Base-by-base conservation (phyloP, 2,329 filamentous ascomycete genomes). In the Keithomyces neogunnii region DNA sequence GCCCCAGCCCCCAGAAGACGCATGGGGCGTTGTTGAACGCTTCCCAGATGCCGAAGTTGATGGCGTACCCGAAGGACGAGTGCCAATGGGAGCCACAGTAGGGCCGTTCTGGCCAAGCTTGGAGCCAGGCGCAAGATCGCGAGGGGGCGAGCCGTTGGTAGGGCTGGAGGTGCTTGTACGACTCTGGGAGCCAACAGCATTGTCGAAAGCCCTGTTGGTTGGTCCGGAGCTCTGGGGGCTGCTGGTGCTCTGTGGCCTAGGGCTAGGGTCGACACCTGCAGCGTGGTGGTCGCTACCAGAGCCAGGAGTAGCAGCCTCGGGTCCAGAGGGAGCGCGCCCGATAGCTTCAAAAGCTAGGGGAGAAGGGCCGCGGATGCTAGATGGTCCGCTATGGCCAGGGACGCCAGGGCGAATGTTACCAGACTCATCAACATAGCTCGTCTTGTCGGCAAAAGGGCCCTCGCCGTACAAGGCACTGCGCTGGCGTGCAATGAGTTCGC, bases 401-500 rank as follows among this genome's bases (percentile, higher is more conserved):
- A 82, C 82, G 53, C 83, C 82, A 32, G 82, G 71, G 55, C 85
- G 82, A 36, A 81, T 72, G 26, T 74, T 73, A 56, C 80, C 79
- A 32, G 78, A 78, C 63, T 91, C 88, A 55, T 90, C 86, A 47
- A 83, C 76, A 62, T 86, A 85, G 57, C 75, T 77, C 56, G 75
- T 76, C 59, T 80, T 81, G 59, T 85, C 84, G 64, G 85, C 82
- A 66, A 89, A 86, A 48, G 79, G 68, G 9, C 77, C 77, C 65
- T 88, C 89, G 66, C 90, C 89, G 70, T 97, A 99, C 59, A 99
- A 74, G 58, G 92, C 91, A 70, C 86, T 91, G 71, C 95, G 90
- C 73, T 97, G 93, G 65, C 92, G 91, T 61, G 91, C 88, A 70
- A 97, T 95, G 69, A 97, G 79, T 62, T 97, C 92, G 62, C 92